Percentiles rank a stretch among this genome's conserved stretches.
Evolutionary conservation across 1,139 yeast genomes (phyloP).

Genomic region (Pneumocystis wakefieldiae): DNA sequence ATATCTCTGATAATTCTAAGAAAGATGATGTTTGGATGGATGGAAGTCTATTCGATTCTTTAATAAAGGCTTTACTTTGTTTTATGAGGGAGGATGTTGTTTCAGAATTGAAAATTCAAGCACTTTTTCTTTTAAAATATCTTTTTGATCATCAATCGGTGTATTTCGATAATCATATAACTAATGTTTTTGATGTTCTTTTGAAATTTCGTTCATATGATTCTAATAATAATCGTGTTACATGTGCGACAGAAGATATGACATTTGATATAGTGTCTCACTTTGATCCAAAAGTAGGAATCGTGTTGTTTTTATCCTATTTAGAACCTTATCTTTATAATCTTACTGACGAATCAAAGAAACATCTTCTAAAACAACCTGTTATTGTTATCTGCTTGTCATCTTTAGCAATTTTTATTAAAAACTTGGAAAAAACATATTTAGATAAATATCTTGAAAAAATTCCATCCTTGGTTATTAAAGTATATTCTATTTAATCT

Average conservation of each 20-base stretch:
- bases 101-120: slow-evolving; percentile 6
- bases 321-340: slow-evolving; percentile 4
- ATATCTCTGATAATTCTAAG: neutral
- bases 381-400: slow-evolving; percentile 3
- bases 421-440: neutral
- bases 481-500: neutral
- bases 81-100: neutral
- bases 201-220: slow-evolving; percentile 2
- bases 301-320: slow-evolving; percentile 2
- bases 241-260: slow-evolving; percentile 10
- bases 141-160: slow-evolving; percentile 7
- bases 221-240: slow-evolving; percentile 1
- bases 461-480: neutral
- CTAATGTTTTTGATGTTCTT: slow-evolving; percentile 1
- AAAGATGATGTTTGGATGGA: slow-evolving; percentile 9
- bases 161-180: slow-evolving; percentile 8
- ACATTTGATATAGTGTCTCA: slow-evolving; percentile 4
- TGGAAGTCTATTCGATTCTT: slow-evolving; percentile 7
- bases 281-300: slow-evolving; percentile 5
- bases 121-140: slow-evolving; percentile 3
- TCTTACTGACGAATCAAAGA: neutral
- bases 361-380: slow-evolving; percentile 1
- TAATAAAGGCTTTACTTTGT: slow-evolving; percentile 1
- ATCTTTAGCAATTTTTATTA: slow-evolving; percentile 4
- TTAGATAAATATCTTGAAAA: slow-evolving; percentile 6